A percentile compares a stretch with the other conserved stretches of the same genome.
Conservation (phyloP, 108 stramenopile species). For the Pseudonitzschia multistriata region DNA sequence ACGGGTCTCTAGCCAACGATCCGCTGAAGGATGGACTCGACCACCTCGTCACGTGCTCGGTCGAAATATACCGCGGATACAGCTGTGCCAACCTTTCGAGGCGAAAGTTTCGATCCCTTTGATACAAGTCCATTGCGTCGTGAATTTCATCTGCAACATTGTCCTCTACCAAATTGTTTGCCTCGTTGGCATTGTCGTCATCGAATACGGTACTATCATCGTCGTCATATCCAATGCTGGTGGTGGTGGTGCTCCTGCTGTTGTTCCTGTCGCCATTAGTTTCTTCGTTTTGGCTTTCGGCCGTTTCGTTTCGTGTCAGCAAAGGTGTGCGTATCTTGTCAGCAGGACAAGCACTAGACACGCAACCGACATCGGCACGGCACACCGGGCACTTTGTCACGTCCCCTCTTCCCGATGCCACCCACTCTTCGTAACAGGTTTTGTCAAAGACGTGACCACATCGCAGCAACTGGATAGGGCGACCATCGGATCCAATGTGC, state of each 20-base stretch:
- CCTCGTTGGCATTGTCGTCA: no score
- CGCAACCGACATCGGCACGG: constrained; percentile 34
- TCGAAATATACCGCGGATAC: constrained; percentile 41
- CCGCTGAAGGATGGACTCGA: constrained; percentile 35
- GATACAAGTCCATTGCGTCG: constrained; percentile 11
- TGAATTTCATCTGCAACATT: no score
- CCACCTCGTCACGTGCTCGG: constrained; percentile 37
- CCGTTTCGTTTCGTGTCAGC: neutral
- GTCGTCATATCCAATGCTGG: neutral
- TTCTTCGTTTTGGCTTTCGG: no score
- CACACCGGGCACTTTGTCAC: constrained; percentile 56
- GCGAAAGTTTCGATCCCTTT: constrained; percentile 49
- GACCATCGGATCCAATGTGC: constrained; percentile 50
- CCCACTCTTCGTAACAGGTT: constrained; percentile 62
- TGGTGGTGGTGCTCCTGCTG: no score
- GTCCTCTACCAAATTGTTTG: no score
- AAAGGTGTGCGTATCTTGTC: neutral
- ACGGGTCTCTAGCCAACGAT: constrained; percentile 34
- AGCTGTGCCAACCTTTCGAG: constrained; percentile 27
- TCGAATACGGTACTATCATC: no score
- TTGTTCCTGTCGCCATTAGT: neutral
- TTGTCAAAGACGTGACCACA: constrained; percentile 72
- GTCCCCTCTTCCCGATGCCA: constrained; percentile 32
- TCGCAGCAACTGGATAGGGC: constrained; percentile 51
- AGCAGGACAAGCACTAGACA: neutral